These are phyloP conservation scores for Rhizopogon vulgaris DNA, from an alignment of 768 basidiomycete species.

Conservation along the genomic window DNA sequence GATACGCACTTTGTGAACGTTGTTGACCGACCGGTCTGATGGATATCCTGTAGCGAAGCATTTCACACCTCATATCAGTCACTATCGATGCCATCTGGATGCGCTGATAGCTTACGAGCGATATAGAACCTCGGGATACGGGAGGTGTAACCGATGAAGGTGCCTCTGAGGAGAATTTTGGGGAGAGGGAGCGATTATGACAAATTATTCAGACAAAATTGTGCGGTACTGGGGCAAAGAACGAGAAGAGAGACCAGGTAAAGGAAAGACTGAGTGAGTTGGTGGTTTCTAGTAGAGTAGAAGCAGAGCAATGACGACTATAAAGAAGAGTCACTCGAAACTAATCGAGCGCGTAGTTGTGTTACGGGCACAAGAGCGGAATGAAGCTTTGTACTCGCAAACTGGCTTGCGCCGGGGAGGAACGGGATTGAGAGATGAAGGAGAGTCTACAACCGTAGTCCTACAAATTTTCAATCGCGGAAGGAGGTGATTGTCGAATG, in stretches of 20 bases:
- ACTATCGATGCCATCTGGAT: background rate
- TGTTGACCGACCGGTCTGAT: background rate
- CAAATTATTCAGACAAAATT: conserved; percentile 11
- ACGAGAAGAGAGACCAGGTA: conserved; percentile 24
- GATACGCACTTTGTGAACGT: background rate
- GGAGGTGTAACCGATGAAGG: background rate
- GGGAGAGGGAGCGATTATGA: conserved; percentile 16
- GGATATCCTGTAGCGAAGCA: conserved; percentile 1
- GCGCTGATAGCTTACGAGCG: conserved; percentile 13
- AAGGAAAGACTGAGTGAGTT: conserved; percentile 30
- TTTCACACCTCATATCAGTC: conserved; percentile 3
- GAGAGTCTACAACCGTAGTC: conserved; percentile 16
- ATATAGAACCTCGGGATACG: conserved; percentile 4
- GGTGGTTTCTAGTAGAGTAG: conserved; percentile 15
- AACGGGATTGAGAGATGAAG: conserved; percentile 9
- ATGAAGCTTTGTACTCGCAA: conserved; percentile 22
- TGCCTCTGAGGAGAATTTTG: conserved; percentile 1
- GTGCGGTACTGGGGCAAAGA: conserved; percentile 9
- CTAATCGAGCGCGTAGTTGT: conserved; percentile 42
- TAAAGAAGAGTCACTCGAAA: conserved; percentile 43
- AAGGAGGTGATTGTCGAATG: conserved; percentile 31
- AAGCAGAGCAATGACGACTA: conserved; percentile 18
- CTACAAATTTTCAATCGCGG: conserved; percentile 44
- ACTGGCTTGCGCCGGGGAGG: conserved; percentile 17
- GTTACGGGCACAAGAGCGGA: conserved; percentile 18